Evolutionary conservation across 164 flowering plant species (phyloP).

Genomic region (Stephania cephalantha): DNA sequence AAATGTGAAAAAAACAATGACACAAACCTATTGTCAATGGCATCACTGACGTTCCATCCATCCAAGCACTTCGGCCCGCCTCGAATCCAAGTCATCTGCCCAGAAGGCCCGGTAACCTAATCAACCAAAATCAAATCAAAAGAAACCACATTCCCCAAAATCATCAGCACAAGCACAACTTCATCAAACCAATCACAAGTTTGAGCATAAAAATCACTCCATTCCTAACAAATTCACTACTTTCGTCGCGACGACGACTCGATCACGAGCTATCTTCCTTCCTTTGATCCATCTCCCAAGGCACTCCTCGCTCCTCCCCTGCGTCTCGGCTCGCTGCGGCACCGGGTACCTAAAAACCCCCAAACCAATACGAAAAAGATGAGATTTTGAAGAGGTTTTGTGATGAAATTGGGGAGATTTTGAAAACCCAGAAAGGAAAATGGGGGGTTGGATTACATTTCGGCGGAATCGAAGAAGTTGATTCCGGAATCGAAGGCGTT

Average conservation of each 20-base stretch:
- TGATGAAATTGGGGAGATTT: neutral
- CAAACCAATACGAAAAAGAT: neutral
- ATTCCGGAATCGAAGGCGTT: constrained; percentile 64
- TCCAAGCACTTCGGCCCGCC: constrained; percentile 73
- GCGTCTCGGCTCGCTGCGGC: constrained; percentile 74
- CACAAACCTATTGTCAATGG: constrained; percentile 65
- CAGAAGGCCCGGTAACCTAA: constrained; percentile 85
- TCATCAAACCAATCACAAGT: neutral
- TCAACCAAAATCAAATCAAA: constrained; percentile 4
- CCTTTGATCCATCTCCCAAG: constrained; percentile 69
- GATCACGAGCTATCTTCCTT: constrained; percentile 48
- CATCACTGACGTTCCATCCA: constrained; percentile 53
- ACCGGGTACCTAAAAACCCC: constrained; percentile 71
- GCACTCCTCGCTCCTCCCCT: constrained; percentile 79
- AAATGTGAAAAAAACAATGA: neutral
- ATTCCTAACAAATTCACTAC: constrained; percentile 37
- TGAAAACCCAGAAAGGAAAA: neutral
- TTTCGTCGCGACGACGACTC: constrained; percentile 71
- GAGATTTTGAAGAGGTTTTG: neutral
- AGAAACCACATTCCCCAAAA: neutral
- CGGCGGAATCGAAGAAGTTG: constrained; percentile 85
- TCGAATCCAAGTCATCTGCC: constrained; percentile 89
- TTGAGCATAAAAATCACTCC: neutral
- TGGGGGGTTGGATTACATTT: constrained; percentile 39
- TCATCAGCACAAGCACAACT: neutral